phyloP scores from a whole-genome alignment of 2,329 filamentous ascomycete genomes.

The Dothistroma pini region DNA sequence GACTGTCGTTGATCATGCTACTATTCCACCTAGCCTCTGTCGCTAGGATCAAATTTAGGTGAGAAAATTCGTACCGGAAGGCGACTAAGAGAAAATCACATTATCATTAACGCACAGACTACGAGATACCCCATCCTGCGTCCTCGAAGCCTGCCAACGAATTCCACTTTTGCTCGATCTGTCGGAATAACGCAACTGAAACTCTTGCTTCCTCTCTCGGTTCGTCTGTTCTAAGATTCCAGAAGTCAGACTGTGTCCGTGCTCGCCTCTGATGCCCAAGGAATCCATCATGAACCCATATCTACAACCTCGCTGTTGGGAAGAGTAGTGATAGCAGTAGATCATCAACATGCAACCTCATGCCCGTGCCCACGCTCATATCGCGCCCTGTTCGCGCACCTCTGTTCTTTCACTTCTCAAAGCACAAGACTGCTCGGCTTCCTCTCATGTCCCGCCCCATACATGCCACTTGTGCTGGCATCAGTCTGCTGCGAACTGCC shows the following conservation, averaged over 20 bases:
- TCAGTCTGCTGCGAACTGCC: constrained; percentile 11
- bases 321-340: neutral
- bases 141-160: too few species aligned
- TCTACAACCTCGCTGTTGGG: neutral
- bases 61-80: too few species aligned
- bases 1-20: too few species aligned
- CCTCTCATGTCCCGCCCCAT: constrained; percentile 23
- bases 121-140: too few species aligned
- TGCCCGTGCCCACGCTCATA: neutral
- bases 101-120: too few species aligned
- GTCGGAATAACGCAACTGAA: neutral
- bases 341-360: neutral
- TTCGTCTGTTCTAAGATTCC: neutral
- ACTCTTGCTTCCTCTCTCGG: neutral
- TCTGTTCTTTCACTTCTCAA: constrained; percentile 8
- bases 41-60: too few species aligned
- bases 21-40: too few species aligned
- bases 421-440: constrained; percentile 23
- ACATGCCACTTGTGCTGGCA: constrained; percentile 6
- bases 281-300: neutral
- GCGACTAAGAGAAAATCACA: too few species aligned
- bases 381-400: neutral
- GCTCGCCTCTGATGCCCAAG: neutral
- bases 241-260: neutral
- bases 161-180: too few species aligned